Conservation (phyloP, 768 basidiomycete genomes). For the Suillus variegatus region DNA sequence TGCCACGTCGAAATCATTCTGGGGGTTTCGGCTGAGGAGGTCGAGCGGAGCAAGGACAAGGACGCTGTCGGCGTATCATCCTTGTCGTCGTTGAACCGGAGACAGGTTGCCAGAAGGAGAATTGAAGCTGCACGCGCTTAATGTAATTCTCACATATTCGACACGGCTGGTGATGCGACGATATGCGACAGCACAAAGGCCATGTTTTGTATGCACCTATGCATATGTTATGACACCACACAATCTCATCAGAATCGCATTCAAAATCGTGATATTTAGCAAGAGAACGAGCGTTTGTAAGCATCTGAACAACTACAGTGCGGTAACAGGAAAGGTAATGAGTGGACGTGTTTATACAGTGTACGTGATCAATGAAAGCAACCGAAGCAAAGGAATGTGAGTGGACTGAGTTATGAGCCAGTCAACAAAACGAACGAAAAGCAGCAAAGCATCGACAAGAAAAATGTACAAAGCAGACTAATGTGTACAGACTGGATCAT, state of each 20-base stretch:
- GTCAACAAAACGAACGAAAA: background rate
- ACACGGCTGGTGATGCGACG: constrained; percentile 18
- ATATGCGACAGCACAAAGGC: constrained; percentile 15
- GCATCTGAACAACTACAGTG: background rate
- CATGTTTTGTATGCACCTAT: constrained; percentile 32
- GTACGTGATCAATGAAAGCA: background rate
- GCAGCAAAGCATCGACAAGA: background rate
- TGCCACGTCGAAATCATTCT: constrained; percentile 97
- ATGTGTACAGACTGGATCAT: background rate
- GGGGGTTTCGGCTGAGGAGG: constrained; percentile 72
- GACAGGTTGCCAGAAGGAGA: constrained; percentile 84
- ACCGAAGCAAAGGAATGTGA: background rate
- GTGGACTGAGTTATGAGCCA: background rate
- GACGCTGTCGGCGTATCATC: constrained; percentile 47
- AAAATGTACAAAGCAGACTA: background rate
- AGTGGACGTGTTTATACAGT: background rate
- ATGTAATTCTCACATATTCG: constrained; percentile 24
- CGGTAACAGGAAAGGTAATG: background rate
- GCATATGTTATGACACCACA: constrained; percentile 29
- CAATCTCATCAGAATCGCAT: constrained; percentile 2
- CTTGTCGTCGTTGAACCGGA: constrained; percentile 74
- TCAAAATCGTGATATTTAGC: background rate
- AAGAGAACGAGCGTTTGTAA: background rate
- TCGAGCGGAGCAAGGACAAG: constrained; percentile 92
- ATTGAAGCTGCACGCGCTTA: constrained; percentile 80